Conservation (phyloP, 2,329 filamentous ascomycete species). For the Penicillium occitanis region DNA sequence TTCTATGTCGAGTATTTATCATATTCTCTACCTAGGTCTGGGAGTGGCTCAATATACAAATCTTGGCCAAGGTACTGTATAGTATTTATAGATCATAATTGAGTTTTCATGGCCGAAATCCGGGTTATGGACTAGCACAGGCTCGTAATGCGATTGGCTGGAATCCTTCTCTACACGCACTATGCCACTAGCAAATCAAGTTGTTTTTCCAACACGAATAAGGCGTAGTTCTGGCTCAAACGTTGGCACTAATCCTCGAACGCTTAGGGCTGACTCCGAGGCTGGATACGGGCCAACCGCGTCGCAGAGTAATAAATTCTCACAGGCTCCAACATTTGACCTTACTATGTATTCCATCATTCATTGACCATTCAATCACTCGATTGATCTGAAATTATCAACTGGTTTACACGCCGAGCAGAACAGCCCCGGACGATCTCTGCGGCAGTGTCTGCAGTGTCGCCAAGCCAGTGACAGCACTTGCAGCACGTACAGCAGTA, state of each 20-base stretch:
- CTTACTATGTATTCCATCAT: neutral
- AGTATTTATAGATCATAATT: neutral
- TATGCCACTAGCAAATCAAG: neutral
- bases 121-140: neutral
- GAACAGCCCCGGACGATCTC: neutral
- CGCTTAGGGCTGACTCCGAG: neutral
- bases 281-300: slow-evolving; percentile 4
- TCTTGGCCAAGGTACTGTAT: neutral
- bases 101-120: neutral
- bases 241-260: slow-evolving; percentile 5
- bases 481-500: neutral
- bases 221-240: neutral
- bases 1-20: neutral
- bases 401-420: neutral
- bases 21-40: neutral
- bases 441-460: slow-evolving; percentile 9
- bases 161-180: neutral
- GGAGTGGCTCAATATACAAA: neutral
- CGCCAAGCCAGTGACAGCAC: neutral
- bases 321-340: slow-evolving; percentile 1
- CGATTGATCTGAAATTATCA: neutral
- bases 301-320: neutral
- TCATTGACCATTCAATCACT: neutral
- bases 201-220: neutral
- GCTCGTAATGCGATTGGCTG: neutral